Evolutionary conservation across 352 stramenopile genomes (phyloP).

Genomic region (Phytophthora tentaculata): DNA sequence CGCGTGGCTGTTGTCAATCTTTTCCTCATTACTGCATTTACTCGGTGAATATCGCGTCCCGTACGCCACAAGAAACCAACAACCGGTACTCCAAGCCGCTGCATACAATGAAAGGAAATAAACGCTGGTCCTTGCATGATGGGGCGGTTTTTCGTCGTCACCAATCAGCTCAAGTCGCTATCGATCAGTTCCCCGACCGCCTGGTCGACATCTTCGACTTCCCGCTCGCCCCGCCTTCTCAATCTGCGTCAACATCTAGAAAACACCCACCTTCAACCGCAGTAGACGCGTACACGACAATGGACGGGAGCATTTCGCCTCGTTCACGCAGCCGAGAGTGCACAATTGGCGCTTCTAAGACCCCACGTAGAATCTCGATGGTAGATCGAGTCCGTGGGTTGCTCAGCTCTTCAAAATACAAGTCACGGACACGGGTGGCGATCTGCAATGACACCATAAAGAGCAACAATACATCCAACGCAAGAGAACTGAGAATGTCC

Average conservation of each 20-base stretch:
- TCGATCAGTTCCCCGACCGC: conserved; percentile 46
- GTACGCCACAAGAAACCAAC: conserved; percentile 3
- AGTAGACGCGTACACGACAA: conserved; percentile 21
- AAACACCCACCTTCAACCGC: conserved; percentile 10
- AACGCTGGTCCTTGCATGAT: conserved; percentile 48
- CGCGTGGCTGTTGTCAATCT: conserved; percentile 6
- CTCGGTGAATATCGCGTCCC: neutral
- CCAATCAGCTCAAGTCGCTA: conserved; percentile 14
- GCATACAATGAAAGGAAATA: conserved; percentile 27
- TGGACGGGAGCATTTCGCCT: conserved; percentile 13
- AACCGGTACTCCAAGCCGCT: conserved; percentile 1
- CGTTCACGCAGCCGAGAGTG: conserved; percentile 8
- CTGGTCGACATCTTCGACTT: conserved; percentile 57
- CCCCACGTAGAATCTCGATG: conserved; percentile 13
- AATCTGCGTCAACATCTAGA: neutral
- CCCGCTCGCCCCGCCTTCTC: conserved; percentile 25
- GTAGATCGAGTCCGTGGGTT: conserved; percentile 23
- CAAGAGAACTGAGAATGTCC: conserved; percentile 7
- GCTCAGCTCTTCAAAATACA: conserved; percentile 6
- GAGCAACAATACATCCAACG: conserved; percentile 1
- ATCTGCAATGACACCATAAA: conserved; percentile 11
- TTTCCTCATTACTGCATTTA: conserved; percentile 18
- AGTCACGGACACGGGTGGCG: conserved; percentile 5
- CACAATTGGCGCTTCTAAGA: conserved; percentile 5
- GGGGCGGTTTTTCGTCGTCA: conserved; percentile 36